Evolutionary conservation across 2,329 filamentous ascomycete genomes (phyloP), one percentile per base, ranked within the genome.

Genomic region (Colletotrichum cuscutae): DNA sequence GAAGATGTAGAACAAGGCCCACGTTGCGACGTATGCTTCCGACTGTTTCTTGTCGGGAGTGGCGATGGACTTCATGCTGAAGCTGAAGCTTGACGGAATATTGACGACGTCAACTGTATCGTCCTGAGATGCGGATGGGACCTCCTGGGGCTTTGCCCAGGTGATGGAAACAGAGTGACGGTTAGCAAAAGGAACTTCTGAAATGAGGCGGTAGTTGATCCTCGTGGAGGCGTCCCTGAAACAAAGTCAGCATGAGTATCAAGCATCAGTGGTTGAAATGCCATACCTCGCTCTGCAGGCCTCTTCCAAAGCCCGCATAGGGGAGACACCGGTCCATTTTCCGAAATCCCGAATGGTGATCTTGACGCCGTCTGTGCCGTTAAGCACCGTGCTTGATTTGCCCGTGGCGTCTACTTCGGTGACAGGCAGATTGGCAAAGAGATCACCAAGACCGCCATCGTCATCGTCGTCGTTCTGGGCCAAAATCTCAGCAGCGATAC

Each of bases 11-110:
- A 97, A 98, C 1, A 99, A 84, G 1, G 93, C 94, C 13, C 90
- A 87, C 0, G 95, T 97, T 6, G 95, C 94, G 54, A 97, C 89
- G 77, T 92, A 98, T 1, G 92, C 92, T 81, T 98, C 95, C 6
- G 97, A 97, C 80, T 99, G 95, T 75, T 92, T 91, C 13, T 87
- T 77, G 65, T 95, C 93, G 0, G 95, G 90, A 0, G 95, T 93
- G 12, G 95, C 93, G 56, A 97, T 82, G 0, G 88, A 87, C 4
- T 84, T 86, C 93, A 98, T 98, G 54, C 91, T 93, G 76, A 97
- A 91, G 12, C 85, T 89, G 28, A 92, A 90, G 42, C 86, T 85
- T 22, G 82, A 87, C 5, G 89, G 84, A 15, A 85, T 84, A 12
- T 84, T 81, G 28, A 82, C 80, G 13, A 85, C 79, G 71, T 89